phyloP scores from a whole-genome alignment of 805 yeast genomes.

The Komagataella pseudopastoris region DNA sequence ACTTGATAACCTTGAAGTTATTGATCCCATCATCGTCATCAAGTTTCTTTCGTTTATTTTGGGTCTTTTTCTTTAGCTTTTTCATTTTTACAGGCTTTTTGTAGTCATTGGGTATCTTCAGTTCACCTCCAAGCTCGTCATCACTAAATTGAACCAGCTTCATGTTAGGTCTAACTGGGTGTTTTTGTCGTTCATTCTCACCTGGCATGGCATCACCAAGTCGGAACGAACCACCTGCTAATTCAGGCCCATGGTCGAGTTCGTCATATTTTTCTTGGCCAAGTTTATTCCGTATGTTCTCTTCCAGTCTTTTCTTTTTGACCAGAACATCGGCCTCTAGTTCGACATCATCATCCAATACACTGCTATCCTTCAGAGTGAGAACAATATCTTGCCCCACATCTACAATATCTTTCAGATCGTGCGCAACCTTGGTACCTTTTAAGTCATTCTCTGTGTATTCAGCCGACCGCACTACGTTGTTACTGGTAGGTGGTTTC shows the following conservation, averaged over 20 bases:
- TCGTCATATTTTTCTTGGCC: slow-evolving; percentile 10
- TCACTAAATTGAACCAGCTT: slow-evolving; percentile 3
- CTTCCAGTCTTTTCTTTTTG: slow-evolving; percentile 17
- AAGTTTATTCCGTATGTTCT: slow-evolving; percentile 7
- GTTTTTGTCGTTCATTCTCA: background rate
- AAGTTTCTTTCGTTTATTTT: slow-evolving; percentile 7
- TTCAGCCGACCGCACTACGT: slow-evolving; percentile 3
- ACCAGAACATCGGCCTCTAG: slow-evolving; percentile 27
- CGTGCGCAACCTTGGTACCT: slow-evolving; percentile 31
- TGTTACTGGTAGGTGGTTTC: background rate
- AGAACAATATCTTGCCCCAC: slow-evolving; percentile 32
- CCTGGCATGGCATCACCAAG: slow-evolving; percentile 10
- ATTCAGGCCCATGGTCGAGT: background rate
- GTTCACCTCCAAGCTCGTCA: background rate
- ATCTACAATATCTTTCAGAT: slow-evolving; percentile 17
- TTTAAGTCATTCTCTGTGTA: slow-evolving; percentile 17
- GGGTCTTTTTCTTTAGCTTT: slow-evolving; percentile 13
- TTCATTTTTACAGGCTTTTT: slow-evolving; percentile 17
- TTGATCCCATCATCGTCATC: slow-evolving; percentile 7
- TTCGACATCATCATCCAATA: slow-evolving; percentile 17
- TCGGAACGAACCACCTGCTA: slow-evolving; percentile 11
- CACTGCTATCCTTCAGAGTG: slow-evolving; percentile 40
- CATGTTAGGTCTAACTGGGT: slow-evolving; percentile 1
- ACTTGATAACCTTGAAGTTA: slow-evolving; percentile 9
- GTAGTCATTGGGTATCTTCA: background rate